A percentile compares a stretch with the other conserved stretches of the same genome.
These are phyloP conservation scores for Orbilia ellipsospora DNA, from an alignment of 2,329 filamentous ascomycete species.

Conservation along the genomic window DNA sequence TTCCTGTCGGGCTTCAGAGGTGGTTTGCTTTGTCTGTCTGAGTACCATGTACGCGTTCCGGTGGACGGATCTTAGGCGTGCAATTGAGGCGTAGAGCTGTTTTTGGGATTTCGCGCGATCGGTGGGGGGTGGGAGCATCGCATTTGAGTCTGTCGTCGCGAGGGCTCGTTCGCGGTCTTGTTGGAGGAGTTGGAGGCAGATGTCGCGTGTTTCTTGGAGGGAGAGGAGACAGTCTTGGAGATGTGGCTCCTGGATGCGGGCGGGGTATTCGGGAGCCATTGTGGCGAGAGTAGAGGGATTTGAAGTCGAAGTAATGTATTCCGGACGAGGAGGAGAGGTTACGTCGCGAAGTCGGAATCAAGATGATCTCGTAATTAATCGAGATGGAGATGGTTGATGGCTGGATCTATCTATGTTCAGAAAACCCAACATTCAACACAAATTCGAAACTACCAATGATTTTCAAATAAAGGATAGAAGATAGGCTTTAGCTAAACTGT, in stretches of 20 bases:
- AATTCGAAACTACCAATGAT: background rate
- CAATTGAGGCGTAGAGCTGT: conserved; percentile 79
- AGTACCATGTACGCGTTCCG: conserved; percentile 82
- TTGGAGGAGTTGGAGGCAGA: conserved; percentile 57
- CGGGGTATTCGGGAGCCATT: conserved; percentile 43
- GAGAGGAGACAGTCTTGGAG: conserved; percentile 58
- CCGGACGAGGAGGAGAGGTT: conserved; percentile 5
- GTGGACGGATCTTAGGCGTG: conserved; percentile 83
- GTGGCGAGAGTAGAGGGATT: background rate
- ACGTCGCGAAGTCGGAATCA: background rate
- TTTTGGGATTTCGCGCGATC: conserved; percentile 81
- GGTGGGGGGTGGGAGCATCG: conserved; percentile 63
- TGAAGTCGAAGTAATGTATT: background rate
- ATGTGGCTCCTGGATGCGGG: conserved; percentile 55
- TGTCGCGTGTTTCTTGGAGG: conserved; percentile 56
- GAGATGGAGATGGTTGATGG: background rate
- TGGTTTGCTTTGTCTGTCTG: conserved; percentile 85
- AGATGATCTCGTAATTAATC: too few species aligned
- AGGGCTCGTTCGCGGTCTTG: conserved; percentile 48
- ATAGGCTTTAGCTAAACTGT: too few species aligned
- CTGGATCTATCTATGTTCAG: background rate
- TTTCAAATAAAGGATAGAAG: too few species aligned
- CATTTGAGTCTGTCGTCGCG: conserved; percentile 10
- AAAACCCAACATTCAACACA: background rate
- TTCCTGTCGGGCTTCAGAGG: conserved; percentile 86